Base-by-base conservation (phyloP, 139 green algal genomes). In the Volvox africanus region DNA sequence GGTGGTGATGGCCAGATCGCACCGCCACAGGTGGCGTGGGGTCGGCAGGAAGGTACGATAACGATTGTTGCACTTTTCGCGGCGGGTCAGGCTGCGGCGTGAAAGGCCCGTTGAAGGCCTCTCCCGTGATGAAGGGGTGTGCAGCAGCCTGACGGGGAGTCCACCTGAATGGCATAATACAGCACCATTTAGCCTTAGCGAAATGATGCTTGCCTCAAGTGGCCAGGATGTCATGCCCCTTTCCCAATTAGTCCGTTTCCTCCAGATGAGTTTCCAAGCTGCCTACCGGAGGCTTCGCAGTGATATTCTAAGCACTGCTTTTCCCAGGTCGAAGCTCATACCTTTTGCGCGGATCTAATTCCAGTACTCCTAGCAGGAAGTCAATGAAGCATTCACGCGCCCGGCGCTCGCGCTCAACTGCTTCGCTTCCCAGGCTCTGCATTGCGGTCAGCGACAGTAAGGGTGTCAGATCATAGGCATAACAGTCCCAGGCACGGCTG, bases 61-160 rank as follows among this genome's bases (percentile, higher is more conserved):
- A 32, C n/a, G 61, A 62, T 68, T 81, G 83, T 35, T 73, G 44
- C 17, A 79, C 69, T 24, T 73, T 73, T 62, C 76, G 77, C 26
- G 71, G 91, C 11, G 86, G 65, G 78, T 96, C 93, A 28, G 94
- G 91, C 37, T 86, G 89, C 33, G 97, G 97, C 92, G 96, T 93
- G 89, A 95, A 98, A 32, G 96, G 95, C 18, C 95, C 96, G 2
- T 75, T 92, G 89, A 98, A 98, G n/a, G 93, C 82, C 84, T 94
- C 94, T 19, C 90, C 95, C 3, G 96, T 98, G 82, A 99, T 94
- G 93, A 99, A 99, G 62, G 97, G 97, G 93, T 99, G 98, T 80
- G 92, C 88, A 22, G 95, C 82, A 6, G 98, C 98, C 93, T 99
- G 97, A 11, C 94, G 92, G 0, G 96, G 96, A 12, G 95, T 97